A percentile compares a stretch with the other conserved stretches of the same genome.
Conservation (phyloP, 208 protist genomes). For the Crithidia fasciculata region DNA sequence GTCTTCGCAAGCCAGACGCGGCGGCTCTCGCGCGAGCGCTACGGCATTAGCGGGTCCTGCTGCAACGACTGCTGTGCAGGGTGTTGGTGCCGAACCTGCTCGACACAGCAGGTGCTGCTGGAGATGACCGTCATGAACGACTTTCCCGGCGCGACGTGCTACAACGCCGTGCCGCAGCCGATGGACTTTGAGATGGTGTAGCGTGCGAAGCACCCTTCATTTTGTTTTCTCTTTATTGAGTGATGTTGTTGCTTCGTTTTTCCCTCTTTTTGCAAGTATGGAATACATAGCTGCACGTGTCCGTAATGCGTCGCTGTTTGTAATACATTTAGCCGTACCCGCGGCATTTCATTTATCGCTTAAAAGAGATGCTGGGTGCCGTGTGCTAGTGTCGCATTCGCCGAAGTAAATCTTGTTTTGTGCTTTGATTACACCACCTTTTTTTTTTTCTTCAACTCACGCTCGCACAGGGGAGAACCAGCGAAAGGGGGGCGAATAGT, state of each 20-base stretch:
- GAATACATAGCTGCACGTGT: too few relatives aligned
- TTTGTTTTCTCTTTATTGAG: constrained; percentile 5
- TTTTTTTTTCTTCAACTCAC: too few relatives aligned
- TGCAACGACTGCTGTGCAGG: constrained; percentile 30
- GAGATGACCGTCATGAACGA: constrained; percentile 66
- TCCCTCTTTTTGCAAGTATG: not conserved
- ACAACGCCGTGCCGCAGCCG: constrained; percentile 29
- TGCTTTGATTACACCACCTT: too few relatives aligned
- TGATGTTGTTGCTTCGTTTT: not conserved
- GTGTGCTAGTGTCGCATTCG: too few relatives aligned
- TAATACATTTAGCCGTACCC: too few relatives aligned
- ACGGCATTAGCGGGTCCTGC: constrained; percentile 28
- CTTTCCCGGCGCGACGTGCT: constrained; percentile 66
- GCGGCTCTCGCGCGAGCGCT: constrained; percentile 30
- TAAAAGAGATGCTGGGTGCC: too few relatives aligned
- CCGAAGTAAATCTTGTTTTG: too few relatives aligned
- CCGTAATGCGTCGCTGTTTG: too few relatives aligned
- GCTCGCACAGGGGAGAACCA: too few relatives aligned
- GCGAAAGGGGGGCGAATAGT: too few relatives aligned
- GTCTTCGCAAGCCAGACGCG: constrained; percentile 23
- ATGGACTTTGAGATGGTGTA: constrained; percentile 38
- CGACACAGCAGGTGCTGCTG: constrained; percentile 57
- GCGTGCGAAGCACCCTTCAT: not conserved
- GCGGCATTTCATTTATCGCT: too few relatives aligned
- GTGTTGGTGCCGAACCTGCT: constrained; percentile 49